These are phyloP conservation scores for Rasamsonia emersonii DNA, from an alignment of 2,329 filamentous ascomycete species.

Conservation along the genomic window DNA sequence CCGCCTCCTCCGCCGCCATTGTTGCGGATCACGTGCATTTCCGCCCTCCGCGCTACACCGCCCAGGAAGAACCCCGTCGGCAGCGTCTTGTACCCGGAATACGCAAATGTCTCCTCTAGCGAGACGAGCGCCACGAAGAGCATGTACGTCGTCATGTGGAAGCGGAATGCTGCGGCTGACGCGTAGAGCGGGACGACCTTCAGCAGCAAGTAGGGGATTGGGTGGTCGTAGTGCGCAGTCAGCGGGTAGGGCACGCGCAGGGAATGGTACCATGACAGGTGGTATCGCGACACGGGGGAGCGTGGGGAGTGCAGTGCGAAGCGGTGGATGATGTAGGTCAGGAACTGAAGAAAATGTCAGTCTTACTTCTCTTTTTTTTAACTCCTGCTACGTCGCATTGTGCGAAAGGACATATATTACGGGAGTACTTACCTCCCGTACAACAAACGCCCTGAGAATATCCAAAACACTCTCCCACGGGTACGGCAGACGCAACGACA, in stretches of 20 bases:
- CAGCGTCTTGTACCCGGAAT: constrained; percentile 51
- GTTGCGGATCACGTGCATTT: constrained; percentile 46
- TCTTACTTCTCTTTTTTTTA: not conserved
- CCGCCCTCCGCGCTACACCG: constrained; percentile 50
- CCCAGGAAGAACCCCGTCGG: constrained; percentile 50
- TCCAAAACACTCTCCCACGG: constrained; percentile 54
- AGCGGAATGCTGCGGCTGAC: constrained; percentile 48
- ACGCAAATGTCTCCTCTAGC: constrained; percentile 53
- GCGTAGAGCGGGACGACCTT: constrained; percentile 50
- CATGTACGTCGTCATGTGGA: constrained; percentile 54
- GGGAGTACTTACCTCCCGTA: constrained; percentile 46
- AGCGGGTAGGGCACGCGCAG: constrained; percentile 47
- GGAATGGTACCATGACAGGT: constrained; percentile 49
- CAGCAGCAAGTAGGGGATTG: constrained; percentile 44
- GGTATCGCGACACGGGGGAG: constrained; percentile 45
- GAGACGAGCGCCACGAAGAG: constrained; percentile 46
- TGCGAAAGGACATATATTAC: not conserved
- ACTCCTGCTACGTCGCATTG: no score
- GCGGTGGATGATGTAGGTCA: constrained; percentile 62
- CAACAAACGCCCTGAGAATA: constrained; percentile 42
- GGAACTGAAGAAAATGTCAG: constrained; percentile 13
- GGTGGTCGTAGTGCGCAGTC: constrained; percentile 54
- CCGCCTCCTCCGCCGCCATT: no score
- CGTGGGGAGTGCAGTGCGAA: constrained; percentile 56
- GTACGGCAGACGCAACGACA: constrained; percentile 52